phyloP scores from a whole-genome alignment of 2,329 filamentous ascomycete genomes.

The Colletotrichum chlorophyti region DNA sequence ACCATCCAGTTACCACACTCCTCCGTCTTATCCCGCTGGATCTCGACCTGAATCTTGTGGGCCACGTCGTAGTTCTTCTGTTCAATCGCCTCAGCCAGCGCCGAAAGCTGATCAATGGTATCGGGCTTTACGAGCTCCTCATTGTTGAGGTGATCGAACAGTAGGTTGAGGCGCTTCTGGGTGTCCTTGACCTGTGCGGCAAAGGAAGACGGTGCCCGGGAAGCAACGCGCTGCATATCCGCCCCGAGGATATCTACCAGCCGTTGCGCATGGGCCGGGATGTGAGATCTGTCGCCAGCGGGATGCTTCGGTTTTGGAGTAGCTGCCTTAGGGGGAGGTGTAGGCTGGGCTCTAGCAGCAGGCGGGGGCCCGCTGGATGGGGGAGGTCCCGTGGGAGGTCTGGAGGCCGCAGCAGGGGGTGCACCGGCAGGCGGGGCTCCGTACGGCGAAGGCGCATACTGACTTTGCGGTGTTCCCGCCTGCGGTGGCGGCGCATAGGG shows the following conservation, averaged over 20 bases:
- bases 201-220: constrained; percentile 85
- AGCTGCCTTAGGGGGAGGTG: constrained; percentile 54
- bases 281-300: constrained; percentile 88
- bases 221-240: constrained; percentile 89
- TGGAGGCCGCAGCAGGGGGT: constrained; percentile 38
- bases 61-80: constrained; percentile 73
- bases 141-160: constrained; percentile 99
- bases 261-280: constrained; percentile 76
- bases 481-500: constrained; percentile 55
- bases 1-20: constrained; percentile 91
- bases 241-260: constrained; percentile 81
- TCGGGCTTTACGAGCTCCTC: constrained; percentile 85
- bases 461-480: constrained; percentile 52
- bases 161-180: constrained; percentile 86
- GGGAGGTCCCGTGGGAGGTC: constrained; percentile 46
- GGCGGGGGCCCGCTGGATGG: constrained; percentile 43
- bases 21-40: constrained; percentile 78
- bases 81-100: constrained; percentile 71
- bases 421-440: constrained; percentile 44
- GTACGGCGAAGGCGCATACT: constrained; percentile 68
- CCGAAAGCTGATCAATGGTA: constrained; percentile 72
- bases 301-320: constrained; percentile 73
- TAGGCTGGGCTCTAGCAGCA: constrained; percentile 40
- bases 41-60: constrained; percentile 73
- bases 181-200: constrained; percentile 91